These are phyloP conservation scores for Acacia pycnantha DNA, from an alignment of 331 rosid genomes.

Conservation along the genomic window DNA sequence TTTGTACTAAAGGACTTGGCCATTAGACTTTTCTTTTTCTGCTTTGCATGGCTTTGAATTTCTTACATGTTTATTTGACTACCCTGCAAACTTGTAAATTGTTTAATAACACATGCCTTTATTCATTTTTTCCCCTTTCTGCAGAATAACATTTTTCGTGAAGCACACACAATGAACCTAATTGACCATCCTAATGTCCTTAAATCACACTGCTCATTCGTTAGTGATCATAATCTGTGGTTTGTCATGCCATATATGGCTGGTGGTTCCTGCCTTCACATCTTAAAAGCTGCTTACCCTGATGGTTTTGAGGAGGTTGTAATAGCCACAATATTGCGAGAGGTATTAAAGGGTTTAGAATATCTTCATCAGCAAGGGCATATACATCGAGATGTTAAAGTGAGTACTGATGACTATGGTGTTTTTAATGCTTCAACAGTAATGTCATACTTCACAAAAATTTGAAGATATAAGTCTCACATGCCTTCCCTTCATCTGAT, in stretches of 20 bases:
- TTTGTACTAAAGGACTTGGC: background rate
- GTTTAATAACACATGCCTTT: background rate
- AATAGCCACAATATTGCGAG: slow-evolving; percentile 78
- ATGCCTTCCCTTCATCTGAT: slow-evolving; percentile 8
- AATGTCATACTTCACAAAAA: background rate
- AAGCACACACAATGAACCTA: slow-evolving; percentile 80
- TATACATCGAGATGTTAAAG: slow-evolving; percentile 90
- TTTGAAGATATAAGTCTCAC: background rate
- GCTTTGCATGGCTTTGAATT: background rate
- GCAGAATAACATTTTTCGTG: slow-evolving; percentile 80
- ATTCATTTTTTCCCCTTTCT: background rate
- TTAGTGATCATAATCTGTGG: slow-evolving; percentile 80
- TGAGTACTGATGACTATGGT: slow-evolving; percentile 20
- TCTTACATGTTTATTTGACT: background rate
- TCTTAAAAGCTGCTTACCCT: slow-evolving; percentile 83
- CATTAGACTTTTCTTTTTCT: background rate
- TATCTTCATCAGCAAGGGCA: slow-evolving; percentile 93
- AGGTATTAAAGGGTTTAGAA: slow-evolving; percentile 76
- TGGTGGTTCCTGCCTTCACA: slow-evolving; percentile 93
- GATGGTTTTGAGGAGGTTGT: slow-evolving; percentile 82
- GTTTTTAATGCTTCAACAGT: background rate
- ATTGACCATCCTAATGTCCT: slow-evolving; percentile 94
- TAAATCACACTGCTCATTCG: slow-evolving; percentile 87
- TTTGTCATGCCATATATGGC: slow-evolving; percentile 94
- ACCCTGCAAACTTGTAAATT: background rate